A percentile compares a stretch with the other conserved stretches of the same genome.
These are phyloP conservation scores for Boechera divaricarpa DNA, from an alignment of 345 rosid genomes.

Conservation along the genomic window DNA sequence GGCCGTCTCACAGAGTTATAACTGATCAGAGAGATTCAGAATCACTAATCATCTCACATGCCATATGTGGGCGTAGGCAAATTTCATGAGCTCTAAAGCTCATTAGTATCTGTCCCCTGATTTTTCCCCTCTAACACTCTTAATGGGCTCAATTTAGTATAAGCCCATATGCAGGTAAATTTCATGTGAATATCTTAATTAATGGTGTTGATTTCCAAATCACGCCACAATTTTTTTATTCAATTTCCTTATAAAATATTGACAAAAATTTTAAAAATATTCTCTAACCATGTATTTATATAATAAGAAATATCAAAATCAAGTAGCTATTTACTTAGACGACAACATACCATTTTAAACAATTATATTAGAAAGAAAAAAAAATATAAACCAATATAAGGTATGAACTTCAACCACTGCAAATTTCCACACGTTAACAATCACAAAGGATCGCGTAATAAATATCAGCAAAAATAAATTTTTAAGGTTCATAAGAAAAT, in stretches of 20 bases:
- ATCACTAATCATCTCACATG: too few species aligned
- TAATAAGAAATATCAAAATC: neutral
- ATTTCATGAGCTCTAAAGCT: too few species aligned
- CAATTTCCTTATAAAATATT: neutral
- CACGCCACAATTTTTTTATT: neutral
- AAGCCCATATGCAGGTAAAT: neutral
- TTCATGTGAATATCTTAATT: neutral
- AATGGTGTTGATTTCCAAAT: neutral
- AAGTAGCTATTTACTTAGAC: neutral
- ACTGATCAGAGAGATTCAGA: too few species aligned
- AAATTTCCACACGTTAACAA: neutral
- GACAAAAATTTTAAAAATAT: neutral
- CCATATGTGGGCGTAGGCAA: too few species aligned
- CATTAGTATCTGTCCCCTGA: neutral
- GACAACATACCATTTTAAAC: neutral
- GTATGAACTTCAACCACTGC: too few species aligned
- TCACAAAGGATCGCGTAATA: neutral
- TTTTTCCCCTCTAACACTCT: neutral
- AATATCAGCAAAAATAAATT: neutral
- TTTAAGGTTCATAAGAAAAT: too few species aligned
- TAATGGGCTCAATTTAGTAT: neutral
- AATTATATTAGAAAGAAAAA: too few species aligned
- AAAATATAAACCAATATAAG: too few species aligned
- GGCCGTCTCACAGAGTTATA: too few species aligned
- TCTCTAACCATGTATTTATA: neutral